These are phyloP conservation scores for Spizellomyces punctatus DNA, from an alignment of 192 early-diverging fungal genomes.

Conservation along the genomic window DNA sequence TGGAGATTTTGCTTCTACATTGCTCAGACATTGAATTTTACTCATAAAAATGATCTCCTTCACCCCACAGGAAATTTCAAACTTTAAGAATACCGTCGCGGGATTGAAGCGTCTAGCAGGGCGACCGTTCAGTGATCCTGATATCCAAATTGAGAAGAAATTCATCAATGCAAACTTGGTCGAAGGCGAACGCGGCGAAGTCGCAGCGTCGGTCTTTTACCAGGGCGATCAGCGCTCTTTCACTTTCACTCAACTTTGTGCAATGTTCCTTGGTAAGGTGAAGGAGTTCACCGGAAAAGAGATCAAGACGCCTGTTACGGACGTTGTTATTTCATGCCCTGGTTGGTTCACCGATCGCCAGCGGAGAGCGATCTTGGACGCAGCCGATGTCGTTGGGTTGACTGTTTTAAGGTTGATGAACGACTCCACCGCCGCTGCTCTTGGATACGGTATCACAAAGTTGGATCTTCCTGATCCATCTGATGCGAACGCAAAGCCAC, in stretches of 20 bases:
- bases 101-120: constrained; percentile 91
- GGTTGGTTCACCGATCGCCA: constrained; percentile 95
- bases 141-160: constrained; percentile 81
- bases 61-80: constrained; percentile 73
- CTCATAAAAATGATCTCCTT: too few relatives aligned
- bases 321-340: constrained; percentile 92
- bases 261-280: constrained; percentile 94
- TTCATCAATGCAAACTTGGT: constrained; percentile 83
- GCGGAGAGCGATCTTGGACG: constrained; percentile 85
- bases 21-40: too few relatives aligned
- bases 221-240: constrained; percentile 76
- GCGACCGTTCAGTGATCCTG: constrained; percentile 81
- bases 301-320: constrained; percentile 81
- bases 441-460: constrained; percentile 99
- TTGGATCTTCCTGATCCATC: constrained; percentile 86
- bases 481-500: constrained; percentile 72
- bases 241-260: constrained; percentile 84
- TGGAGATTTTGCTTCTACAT: too few relatives aligned
- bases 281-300: constrained; percentile 86
- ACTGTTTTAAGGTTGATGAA: constrained; percentile 92
- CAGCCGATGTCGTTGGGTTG: constrained; percentile 83
- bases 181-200: constrained; percentile 73
- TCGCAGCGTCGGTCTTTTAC: constrained; percentile 82
- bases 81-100: constrained; percentile 94
- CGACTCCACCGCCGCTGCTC: constrained; percentile 89